Evolutionary conservation across 2,329 filamentous ascomycete species (phyloP), one percentile per base, ranked within the genome.

Genomic region (Scytalidium lignicola): DNA sequence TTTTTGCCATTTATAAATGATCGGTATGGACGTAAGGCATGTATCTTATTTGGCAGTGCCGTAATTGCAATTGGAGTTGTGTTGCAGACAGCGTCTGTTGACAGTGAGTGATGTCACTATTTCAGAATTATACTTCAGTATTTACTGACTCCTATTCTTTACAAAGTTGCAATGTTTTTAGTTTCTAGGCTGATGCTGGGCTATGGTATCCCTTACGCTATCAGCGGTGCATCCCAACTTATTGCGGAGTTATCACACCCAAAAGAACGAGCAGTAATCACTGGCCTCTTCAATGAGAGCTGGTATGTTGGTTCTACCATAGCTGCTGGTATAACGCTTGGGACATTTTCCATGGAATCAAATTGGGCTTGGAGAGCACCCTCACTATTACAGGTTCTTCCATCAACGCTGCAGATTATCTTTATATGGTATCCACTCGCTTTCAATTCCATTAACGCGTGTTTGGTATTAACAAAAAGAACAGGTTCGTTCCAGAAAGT

Each of bases 201-300:
- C 1, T 64, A 66, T 48, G 67, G 67, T 9, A 65, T 66, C 46
- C 60, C 62, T 32, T 62, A 67, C 44, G 63, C 63, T 41, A 62
- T 66, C 50, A 64, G 64, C 51, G 64, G 64, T 44, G 65, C 63
- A 1, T 65, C 67, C 1, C 49, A 62, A 6, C 55, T 69, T 23
- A 60, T 70, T 26, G 64, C 65, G n/a, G 67, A 70, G 53, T 57
- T 70, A 19, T 60, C 60, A 17, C 65, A 69, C 51, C 60, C 60
- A 29, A 60, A 63, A 12, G 62, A 69, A 22, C 56, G 66, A 10
- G 48, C 63, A 15, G 56, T 62, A 26, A 58, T 65, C 52, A 67
- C 62, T 2, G 62, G 60, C 6, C 47, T 67, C 15, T 67, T 63
- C 56, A 62, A 64, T 40, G 60, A 60, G 7, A 58, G 51, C 21